Conservation (phyloP, 1,284 basidiomycete species). For the Gastroboletus turbinatus region DNA sequence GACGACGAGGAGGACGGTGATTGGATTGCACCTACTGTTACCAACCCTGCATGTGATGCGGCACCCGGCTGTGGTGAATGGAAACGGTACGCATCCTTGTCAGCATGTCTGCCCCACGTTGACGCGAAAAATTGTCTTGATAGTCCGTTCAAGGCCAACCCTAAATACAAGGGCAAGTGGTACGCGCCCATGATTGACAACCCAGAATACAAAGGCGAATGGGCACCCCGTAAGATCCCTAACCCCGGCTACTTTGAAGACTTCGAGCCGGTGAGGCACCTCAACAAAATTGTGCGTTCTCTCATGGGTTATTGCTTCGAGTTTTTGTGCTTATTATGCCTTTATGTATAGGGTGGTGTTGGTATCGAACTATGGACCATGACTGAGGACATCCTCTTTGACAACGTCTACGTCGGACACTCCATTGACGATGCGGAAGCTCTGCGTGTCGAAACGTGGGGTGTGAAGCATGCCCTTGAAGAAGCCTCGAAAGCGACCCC, state of each 20-base stretch:
- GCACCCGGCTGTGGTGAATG: slow-evolving; percentile 94
- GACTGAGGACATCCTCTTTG: slow-evolving; percentile 96
- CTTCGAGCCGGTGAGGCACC: slow-evolving; percentile 76
- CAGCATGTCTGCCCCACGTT: background rate
- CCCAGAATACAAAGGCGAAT: slow-evolving; percentile 96
- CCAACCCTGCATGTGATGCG: slow-evolving; percentile 88
- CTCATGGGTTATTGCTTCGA: background rate
- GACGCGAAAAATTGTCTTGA: background rate
- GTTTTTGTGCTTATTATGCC: slow-evolving; percentile 8
- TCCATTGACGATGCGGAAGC: slow-evolving; percentile 79
- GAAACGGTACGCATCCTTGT: slow-evolving; percentile 55
- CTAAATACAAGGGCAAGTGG: slow-evolving; percentile 96
- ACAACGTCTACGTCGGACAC: slow-evolving; percentile 93
- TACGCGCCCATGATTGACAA: slow-evolving; percentile 91
- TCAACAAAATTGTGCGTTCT: slow-evolving; percentile 74
- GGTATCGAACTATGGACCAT: slow-evolving; percentile 99
- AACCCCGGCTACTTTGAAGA: slow-evolving; percentile 97
- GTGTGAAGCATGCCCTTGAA: slow-evolving; percentile 78
- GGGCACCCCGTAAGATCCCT: slow-evolving; percentile 88
- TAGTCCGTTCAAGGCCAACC: slow-evolving; percentile 87
- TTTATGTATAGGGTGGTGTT: slow-evolving; percentile 70
- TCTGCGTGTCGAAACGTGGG: slow-evolving; percentile 82
- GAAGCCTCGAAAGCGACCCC: slow-evolving; percentile 46
- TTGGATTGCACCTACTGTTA: slow-evolving; percentile 88
- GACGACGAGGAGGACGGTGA: slow-evolving; percentile 99